phyloP scores from a whole-genome alignment of 139 green algal species.

The Spirogloea muscicola region DNA sequence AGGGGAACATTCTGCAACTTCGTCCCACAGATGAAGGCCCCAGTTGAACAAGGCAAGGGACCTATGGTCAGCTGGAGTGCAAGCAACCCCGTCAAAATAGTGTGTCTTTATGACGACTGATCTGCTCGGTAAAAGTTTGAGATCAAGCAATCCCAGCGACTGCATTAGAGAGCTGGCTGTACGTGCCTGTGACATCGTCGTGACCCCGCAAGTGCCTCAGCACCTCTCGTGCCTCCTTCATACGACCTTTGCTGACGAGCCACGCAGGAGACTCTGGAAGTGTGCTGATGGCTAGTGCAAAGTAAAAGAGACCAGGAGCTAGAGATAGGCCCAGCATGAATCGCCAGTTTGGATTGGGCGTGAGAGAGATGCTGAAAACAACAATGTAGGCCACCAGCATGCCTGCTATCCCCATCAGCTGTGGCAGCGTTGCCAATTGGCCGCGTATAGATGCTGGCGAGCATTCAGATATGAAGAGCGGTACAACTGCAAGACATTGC shows the following conservation, averaged over 20 bases:
- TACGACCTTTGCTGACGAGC: conserved; percentile 44
- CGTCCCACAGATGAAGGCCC: too few relatives aligned
- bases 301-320: conserved; percentile 58
- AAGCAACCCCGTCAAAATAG: too few relatives aligned
- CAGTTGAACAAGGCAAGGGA: too few relatives aligned
- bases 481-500: too few relatives aligned
- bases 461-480: conserved; percentile 90
- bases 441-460: conserved; percentile 78
- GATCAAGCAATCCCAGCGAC: too few relatives aligned
- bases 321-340: conserved; percentile 70
- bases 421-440: conserved; percentile 69
- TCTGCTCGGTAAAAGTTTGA: too few relatives aligned
- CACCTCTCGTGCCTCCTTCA: conserved; percentile 13
- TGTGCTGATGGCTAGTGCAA: conserved; percentile 44
- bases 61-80: too few relatives aligned
- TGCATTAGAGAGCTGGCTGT: too few relatives aligned
- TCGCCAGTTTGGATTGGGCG: conserved; percentile 57
- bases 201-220: conserved; percentile 13
- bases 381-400: conserved; percentile 67
- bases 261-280: conserved; percentile 67
- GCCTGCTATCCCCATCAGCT: conserved; percentile 62
- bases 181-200: conserved; percentile 36
- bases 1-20: too few relatives aligned
- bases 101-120: too few relatives aligned
- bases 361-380: conserved; percentile 57